Evolutionary conservation across 1,139 yeast species (phyloP).

Genomic region (Pichia sp.): DNA sequence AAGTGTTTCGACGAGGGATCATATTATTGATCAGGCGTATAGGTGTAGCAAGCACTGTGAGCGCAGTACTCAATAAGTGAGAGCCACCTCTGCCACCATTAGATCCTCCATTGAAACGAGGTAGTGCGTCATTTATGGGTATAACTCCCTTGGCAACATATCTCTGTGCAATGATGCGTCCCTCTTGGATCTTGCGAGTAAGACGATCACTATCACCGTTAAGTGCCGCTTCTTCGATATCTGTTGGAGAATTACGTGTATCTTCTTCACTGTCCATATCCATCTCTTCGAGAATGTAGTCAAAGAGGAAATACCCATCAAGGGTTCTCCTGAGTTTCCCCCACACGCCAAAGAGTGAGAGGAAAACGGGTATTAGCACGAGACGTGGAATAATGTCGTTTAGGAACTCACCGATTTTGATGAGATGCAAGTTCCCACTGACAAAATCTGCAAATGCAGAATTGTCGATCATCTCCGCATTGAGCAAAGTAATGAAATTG

Average conservation of each 20-base stretch:
- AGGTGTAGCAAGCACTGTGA: no score
- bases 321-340: constrained; percentile 52
- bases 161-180: constrained; percentile 21
- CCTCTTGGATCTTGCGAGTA: constrained; percentile 18
- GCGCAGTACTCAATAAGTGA: no score
- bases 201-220: constrained; percentile 9
- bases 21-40: no score
- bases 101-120: no score
- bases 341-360: constrained; percentile 59
- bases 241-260: no score
- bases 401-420: constrained; percentile 66
- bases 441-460: constrained; percentile 49
- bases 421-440: constrained; percentile 67
- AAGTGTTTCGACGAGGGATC: no score
- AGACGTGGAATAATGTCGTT: constrained; percentile 73
- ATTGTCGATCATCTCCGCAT: constrained; percentile 26
- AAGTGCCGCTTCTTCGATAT: no score
- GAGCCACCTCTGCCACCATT: no score
- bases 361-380: constrained; percentile 58
- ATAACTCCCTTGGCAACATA: constrained; percentile 4
- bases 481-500: constrained; percentile 64
- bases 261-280: no score
- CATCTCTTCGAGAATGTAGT: constrained; percentile 21
- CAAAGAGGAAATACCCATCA: constrained; percentile 30
- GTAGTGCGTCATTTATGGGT: constrained; percentile 18